Conservation (phyloP, 768 basidiomycete genomes). For the Lepiota brunneoincarnata region DNA sequence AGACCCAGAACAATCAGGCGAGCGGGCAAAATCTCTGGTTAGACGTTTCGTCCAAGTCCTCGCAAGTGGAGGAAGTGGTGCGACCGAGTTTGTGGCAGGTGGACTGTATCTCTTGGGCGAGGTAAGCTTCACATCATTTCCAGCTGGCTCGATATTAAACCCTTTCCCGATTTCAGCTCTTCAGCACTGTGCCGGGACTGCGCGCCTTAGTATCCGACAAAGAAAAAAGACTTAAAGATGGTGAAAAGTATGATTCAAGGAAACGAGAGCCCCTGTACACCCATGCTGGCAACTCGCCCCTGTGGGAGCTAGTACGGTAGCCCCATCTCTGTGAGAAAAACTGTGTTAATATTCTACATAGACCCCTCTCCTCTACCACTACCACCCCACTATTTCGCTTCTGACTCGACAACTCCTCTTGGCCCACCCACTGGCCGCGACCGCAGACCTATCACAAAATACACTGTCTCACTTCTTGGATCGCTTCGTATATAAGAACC, state of each 20-base stretch:
- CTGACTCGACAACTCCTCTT: conserved; percentile 81
- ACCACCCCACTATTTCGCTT: conserved; percentile 86
- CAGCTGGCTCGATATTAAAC: not conserved
- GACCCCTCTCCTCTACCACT: conserved; percentile 81
- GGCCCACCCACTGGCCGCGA: conserved; percentile 72
- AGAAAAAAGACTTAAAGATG: conserved; percentile 12
- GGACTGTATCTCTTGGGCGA: conserved; percentile 86
- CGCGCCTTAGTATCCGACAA: conserved; percentile 34
- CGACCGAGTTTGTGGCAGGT: conserved; percentile 86
- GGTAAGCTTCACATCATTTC: conserved; percentile 39
- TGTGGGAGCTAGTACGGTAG: conserved; percentile 85
- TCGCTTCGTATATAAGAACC: conserved; percentile 95
- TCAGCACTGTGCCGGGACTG: conserved; percentile 39
- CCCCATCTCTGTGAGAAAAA: not conserved
- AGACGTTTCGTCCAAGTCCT: conserved; percentile 82
- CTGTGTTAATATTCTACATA: conserved; percentile 23
- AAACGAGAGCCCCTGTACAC: conserved; percentile 92
- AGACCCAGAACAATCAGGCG: conserved; percentile 37
- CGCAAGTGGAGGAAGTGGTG: conserved; percentile 64
- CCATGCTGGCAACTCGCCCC: conserved; percentile 70
- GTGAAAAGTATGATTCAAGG: conserved; percentile 69
- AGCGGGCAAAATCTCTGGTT: conserved; percentile 77
- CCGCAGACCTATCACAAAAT: conserved; percentile 87
- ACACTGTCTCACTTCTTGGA: conserved; percentile 95
- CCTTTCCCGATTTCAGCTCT: conserved; percentile 29